Percentiles rank a stretch among this genome's conserved stretches.
phyloP scores from a whole-genome alignment of 345 rosid genomes.

The Cardamine occulta region DNA sequence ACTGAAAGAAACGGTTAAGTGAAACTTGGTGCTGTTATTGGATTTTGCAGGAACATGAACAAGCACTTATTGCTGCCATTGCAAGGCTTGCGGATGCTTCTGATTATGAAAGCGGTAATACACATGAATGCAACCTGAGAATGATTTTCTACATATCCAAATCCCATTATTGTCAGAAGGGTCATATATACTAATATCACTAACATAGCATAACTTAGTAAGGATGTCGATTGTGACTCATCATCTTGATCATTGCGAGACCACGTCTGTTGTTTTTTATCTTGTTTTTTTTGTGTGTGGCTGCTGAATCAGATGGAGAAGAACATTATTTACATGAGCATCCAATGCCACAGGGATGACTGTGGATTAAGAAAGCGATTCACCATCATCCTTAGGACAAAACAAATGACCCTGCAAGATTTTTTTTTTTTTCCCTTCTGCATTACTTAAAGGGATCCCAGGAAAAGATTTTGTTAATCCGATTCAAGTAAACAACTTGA shows the following conservation, averaged over 20 bases:
- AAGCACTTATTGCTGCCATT: conserved; percentile 80
- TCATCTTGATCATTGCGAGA: background rate
- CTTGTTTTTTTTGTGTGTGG: conserved; percentile 17
- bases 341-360: conserved; percentile 24
- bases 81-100: conserved; percentile 91
- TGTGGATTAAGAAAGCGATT: conserved; percentile 9
- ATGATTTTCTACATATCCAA: background rate
- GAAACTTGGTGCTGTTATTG: conserved; percentile 11
- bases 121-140: conserved; percentile 1
- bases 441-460: background rate
- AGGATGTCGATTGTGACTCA: conserved; percentile 3
- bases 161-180: conserved; percentile 4
- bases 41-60: conserved; percentile 88
- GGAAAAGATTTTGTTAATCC: background rate
- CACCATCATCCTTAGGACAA: conserved; percentile 11
- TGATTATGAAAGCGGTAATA: conserved; percentile 88
- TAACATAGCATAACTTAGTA: background rate
- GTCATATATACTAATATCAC: background rate
- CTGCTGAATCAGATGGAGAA: conserved; percentile 42
- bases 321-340: conserved; percentile 36
- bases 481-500: background rate
- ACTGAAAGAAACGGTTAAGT: background rate
- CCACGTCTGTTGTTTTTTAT: background rate
- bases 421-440: background rate
- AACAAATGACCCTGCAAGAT: background rate